Evolutionary conservation across 768 basidiomycete species (phyloP).

Genomic region (Calocybe cyanea): DNA sequence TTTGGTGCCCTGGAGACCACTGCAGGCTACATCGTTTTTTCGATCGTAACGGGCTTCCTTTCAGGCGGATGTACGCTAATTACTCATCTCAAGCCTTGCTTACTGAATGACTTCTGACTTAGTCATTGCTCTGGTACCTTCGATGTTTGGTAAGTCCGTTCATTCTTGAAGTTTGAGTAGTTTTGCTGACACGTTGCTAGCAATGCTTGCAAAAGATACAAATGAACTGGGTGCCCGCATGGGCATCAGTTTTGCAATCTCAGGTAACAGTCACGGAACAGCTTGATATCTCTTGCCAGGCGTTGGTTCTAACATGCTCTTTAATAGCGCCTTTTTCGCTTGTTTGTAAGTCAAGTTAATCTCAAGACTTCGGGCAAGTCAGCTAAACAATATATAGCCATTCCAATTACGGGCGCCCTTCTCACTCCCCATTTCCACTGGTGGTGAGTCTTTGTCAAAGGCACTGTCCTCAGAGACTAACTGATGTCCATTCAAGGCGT

Average conservation of each 20-base stretch:
- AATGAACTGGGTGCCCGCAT: constrained; percentile 47
- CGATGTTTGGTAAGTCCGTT: constrained; percentile 22
- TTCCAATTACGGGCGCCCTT: constrained; percentile 49
- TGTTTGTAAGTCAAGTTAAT: constrained; percentile 33
- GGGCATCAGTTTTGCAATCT: constrained; percentile 40
- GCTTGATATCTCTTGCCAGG: neutral
- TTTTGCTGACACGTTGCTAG: constrained; percentile 10
- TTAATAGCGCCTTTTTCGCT: constrained; percentile 13
- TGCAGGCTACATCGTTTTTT: constrained; percentile 34
- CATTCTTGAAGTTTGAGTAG: neutral
- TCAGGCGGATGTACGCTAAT: constrained; percentile 39
- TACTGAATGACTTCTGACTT: too few relatives aligned
- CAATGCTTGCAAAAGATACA: constrained; percentile 33
- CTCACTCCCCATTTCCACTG: constrained; percentile 27
- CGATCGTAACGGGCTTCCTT: constrained; percentile 43
- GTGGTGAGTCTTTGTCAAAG: constrained; percentile 7
- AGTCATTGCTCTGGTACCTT: constrained; percentile 24
- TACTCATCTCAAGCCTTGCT: too few relatives aligned
- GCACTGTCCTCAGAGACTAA: neutral
- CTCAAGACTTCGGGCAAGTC: neutral
- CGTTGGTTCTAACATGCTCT: too few relatives aligned
- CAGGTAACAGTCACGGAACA: constrained; percentile 26
- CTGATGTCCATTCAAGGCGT: constrained; percentile 8
- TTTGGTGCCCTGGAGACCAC: constrained; percentile 34
- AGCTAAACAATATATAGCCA: constrained; percentile 22